Base-by-base conservation (phyloP, 306 rosid genomes). In the Gastrolobium villosum region DNA sequence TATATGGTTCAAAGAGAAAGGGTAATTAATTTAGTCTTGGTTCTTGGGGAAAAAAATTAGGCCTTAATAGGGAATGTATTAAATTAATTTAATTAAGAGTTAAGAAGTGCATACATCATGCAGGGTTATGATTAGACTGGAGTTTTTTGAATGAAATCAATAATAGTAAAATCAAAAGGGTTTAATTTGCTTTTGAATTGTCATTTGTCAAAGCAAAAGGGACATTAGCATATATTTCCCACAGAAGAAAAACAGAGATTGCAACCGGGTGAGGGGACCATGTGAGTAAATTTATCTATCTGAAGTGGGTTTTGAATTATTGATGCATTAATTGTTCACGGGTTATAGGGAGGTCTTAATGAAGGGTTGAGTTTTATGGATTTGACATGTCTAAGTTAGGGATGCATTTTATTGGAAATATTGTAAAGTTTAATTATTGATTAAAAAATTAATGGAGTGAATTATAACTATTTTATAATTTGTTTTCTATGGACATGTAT, bases 21-120 rank as follows among this genome's bases (percentile, higher is more conserved):
- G 26, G 26, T 20, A 20, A 20, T 20, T 20, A 20, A 20, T 20
- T 20, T 20, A 20, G 26, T 20, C 26, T 20, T 20, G 26, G 26
- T 20, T 20, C 26, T 20, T 20, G 26, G 26, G 26, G 26, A 20
- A 20, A 20, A 20, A 1, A 20, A 20, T 20, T 20, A 20, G 26
- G 26, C 26, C 50, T 45, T 54, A 7, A 68, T 14, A 15, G 72
- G 40, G 37, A 41, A 75, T 45, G 72, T 50, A 49, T 30, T 40
- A 64, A 32, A 20, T 50, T 68, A 30, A 20, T 20, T 20, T 20
- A 20, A 39, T 81, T 81, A 67, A 45, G n/a, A 79, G 34, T 72
- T 49, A n/a, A 41, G 10, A 31, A 62, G 26, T 71, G 79, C 70
- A 77, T 72, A 79, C 45, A 65, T 34, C 65, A 50, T 76, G 62